Percentiles rank a stretch among this genome's conserved stretches.
Evolutionary conservation across 169 alveolate genomes (phyloP).

Genomic region (Eimeria acervulina): DNA sequence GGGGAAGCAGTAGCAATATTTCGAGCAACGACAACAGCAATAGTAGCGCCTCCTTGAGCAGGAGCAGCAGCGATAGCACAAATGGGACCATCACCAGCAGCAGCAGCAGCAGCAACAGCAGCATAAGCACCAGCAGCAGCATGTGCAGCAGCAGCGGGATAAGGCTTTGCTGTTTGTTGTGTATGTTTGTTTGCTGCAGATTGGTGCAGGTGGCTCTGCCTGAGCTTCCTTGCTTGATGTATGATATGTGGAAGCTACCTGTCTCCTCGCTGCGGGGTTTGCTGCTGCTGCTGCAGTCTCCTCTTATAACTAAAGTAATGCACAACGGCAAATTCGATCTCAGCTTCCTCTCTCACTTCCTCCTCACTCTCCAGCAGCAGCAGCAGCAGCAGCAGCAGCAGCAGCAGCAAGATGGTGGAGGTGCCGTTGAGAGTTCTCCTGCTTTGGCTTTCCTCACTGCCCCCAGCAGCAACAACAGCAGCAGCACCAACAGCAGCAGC

Average conservation of each 20-base stretch:
- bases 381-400: constrained; percentile 77
- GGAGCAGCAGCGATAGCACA: not conserved
- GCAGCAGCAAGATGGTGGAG: constrained; percentile 1
- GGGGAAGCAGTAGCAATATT: not conserved
- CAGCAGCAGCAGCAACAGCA: constrained; percentile 34
- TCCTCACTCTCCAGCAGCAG: constrained; percentile 9
- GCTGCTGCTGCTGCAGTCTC: constrained; percentile 62
- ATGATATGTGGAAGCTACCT: constrained; percentile 56
- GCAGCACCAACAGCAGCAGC: constrained; percentile 23
- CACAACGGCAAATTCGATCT: constrained; percentile 93
- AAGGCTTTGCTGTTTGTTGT: not conserved
- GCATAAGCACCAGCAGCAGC: not conserved
- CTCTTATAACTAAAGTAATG: constrained; percentile 86
- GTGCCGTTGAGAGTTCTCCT: too few relatives aligned
- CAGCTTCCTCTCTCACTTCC: constrained; percentile 85
- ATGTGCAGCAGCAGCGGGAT: not conserved
- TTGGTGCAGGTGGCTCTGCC: constrained; percentile 80
- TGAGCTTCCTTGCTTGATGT: constrained; percentile 68
- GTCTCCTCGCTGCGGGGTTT: not conserved
- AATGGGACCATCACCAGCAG: not conserved
- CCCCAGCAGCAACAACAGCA: not conserved
- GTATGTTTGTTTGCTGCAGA: constrained; percentile 36
- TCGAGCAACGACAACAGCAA: not conserved
- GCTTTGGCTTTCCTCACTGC: too few relatives aligned
- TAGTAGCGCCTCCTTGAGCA: constrained; percentile 76